Base-by-base conservation (phyloP, 176 grass and related monocot genomes). In the Olyra latifolia region DNA sequence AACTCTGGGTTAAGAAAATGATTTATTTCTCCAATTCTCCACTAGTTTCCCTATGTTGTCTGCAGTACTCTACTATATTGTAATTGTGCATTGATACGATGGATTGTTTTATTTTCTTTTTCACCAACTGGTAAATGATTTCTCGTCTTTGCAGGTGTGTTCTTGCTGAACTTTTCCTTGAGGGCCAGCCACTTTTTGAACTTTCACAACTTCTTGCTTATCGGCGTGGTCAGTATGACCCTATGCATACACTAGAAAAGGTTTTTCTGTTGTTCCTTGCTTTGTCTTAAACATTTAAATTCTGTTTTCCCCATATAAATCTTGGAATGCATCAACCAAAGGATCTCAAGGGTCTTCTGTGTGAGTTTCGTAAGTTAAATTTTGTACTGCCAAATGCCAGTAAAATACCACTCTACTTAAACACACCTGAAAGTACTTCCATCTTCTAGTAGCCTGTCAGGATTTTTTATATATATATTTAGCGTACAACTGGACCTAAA, bases 191-290 rank as follows among this genome's bases (percentile, higher is more conserved):
- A 43, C 86, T 98, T 44, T 98, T 98, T 93, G 95, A 98, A 86
- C 82, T 91, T 84, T 93, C 95, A 10, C 92, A 98, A 71, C 88
- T 98, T 87, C 92, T 98, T 70, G 74, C 95, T 66, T 98, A 98
- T 89, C 92, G 95, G 25, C 85, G 95, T 79, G 95, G 95, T 57
- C 95, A 98, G 75, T 86, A 91, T 76, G 95, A 98, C 87, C 95
- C 92, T 62, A 81, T 52, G 16, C 77, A 74, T 55, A 64, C 66
- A 67, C 83, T 98, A 66, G 92, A 98, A 86, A 98, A 98, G 95
- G 95, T 98, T 76, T 68, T 78, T 86, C 20, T 72, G 4, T 57
- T 74, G 76, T 66, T 71, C 43, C 25, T 23, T 64, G 16, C 23
- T 60, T 38, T 23, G 8, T 74, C 79, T 71, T 79, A 12, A 67